A percentile compares a stretch with the other conserved stretches of the same genome.
phyloP scores from a whole-genome alignment of 768 basidiomycete genomes.

The Xanthoconium purpureum region DNA sequence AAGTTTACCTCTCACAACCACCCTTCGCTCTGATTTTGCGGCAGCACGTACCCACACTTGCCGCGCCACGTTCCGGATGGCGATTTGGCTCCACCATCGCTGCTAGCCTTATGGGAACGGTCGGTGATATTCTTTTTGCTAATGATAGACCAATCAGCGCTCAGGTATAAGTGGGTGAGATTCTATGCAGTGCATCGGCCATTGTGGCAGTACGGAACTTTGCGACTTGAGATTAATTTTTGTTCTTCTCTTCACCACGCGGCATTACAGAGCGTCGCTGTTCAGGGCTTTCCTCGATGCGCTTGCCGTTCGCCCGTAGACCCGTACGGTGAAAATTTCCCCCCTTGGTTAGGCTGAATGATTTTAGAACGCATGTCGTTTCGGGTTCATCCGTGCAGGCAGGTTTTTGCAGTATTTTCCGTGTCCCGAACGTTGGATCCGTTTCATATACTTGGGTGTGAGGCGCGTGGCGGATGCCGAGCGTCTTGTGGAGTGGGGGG shows the following conservation, averaged over 20 bases:
- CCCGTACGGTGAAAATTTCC: neutral
- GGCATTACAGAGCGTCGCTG: neutral
- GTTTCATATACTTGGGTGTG: neutral
- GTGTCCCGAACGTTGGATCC: neutral
- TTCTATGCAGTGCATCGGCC: too few species aligned
- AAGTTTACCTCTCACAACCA: too few species aligned
- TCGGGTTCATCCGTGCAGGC: neutral
- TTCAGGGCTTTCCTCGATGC: neutral
- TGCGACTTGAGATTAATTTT: neutral
- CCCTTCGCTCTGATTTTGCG: too few species aligned
- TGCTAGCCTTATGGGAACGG: neutral
- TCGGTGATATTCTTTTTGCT: neutral
- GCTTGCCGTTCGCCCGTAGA: neutral
- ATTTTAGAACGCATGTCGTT: neutral
- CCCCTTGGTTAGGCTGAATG: neutral
- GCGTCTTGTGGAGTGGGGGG: neutral
- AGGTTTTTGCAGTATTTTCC: neutral
- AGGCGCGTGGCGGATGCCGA: neutral
- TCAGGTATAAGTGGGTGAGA: too few species aligned
- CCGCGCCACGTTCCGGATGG: too few species aligned
- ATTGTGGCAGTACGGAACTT: constrained; percentile 8
- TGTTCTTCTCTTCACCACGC: neutral
- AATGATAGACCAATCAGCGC: neutral
- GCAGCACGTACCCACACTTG: too few species aligned
- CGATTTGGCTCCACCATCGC: neutral